Percentiles rank a stretch among this genome's conserved stretches.
Evolutionary conservation across 2,329 filamentous ascomycete species (phyloP).

Genomic region (Huntiella moniliformis): DNA sequence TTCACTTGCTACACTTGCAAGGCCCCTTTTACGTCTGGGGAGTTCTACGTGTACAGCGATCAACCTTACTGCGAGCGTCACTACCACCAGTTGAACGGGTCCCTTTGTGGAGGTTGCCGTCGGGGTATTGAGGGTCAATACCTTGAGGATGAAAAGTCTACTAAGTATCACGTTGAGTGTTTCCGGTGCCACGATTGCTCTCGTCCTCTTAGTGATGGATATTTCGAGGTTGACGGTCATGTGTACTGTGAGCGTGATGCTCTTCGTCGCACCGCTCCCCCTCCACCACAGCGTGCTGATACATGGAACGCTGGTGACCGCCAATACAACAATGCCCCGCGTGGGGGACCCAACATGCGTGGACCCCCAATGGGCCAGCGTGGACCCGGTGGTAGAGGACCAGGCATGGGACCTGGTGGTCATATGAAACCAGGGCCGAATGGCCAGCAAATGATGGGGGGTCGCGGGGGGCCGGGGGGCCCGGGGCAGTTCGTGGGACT

Average conservation of each 20-base stretch:
- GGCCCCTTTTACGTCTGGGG: conserved; percentile 63
- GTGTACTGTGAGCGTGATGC: conserved; percentile 82
- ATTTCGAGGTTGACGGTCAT: conserved; percentile 69
- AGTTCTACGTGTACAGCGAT: conserved; percentile 83
- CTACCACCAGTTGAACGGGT: conserved; percentile 82
- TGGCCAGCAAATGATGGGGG: conserved; percentile 13
- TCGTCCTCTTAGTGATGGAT: conserved; percentile 57
- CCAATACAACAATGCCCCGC: conserved; percentile 10
- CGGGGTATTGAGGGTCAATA: conserved; percentile 86
- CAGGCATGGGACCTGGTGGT: conserved; percentile 3
- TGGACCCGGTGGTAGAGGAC: conserved; percentile 13
- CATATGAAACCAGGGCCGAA: conserved; percentile 6
- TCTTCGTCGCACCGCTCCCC: conserved; percentile 28
- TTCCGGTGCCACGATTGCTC: conserved; percentile 71
- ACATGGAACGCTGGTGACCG: conserved; percentile 7
- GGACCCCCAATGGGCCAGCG: conserved; percentile 14
- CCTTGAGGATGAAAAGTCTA: conserved; percentile 56
- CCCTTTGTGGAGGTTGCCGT: conserved; percentile 62
- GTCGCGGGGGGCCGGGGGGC: conserved; percentile 12
- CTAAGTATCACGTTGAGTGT: conserved; percentile 76
- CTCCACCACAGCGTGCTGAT: conserved; percentile 4
- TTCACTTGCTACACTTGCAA: conserved; percentile 79
- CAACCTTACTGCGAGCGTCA: conserved; percentile 79
- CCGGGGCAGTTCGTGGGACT: conserved; percentile 12
- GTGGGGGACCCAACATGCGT: conserved; percentile 8